Percentiles rank a stretch among this genome's conserved stretches.
Evolutionary conservation across 192 early-diverging fungal genomes (phyloP).

Genomic region (Lunasporangiospora selenospora): DNA sequence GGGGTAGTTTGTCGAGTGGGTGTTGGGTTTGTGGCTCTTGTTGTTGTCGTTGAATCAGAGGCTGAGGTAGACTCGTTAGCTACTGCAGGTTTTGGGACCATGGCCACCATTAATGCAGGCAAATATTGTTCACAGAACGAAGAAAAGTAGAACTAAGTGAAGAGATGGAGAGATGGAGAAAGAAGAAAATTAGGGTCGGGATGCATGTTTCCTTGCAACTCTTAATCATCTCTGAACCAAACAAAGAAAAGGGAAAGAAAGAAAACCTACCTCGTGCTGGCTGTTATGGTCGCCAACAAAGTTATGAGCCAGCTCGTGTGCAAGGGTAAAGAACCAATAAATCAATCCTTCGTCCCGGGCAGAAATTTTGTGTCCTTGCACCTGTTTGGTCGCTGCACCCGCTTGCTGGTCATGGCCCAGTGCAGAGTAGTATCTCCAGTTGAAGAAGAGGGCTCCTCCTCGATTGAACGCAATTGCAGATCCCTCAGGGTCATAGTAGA

Average conservation of each 20-base stretch:
- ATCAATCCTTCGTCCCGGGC: slow-evolving; percentile 52
- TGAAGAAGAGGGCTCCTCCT: slow-evolving; percentile 81
- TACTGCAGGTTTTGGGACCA: slow-evolving; percentile 12
- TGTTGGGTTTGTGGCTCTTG: background rate
- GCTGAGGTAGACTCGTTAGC: background rate
- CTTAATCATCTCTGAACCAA: no score
- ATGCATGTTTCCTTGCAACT: no score
- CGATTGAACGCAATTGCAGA: slow-evolving; percentile 84
- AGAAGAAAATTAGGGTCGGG: no score
- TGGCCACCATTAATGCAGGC: slow-evolving; percentile 49
- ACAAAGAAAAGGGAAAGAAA: background rate
- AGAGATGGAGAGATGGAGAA: background rate
- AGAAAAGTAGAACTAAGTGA: slow-evolving; percentile 70
- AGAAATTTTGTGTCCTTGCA: slow-evolving; percentile 27
- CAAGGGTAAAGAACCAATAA: slow-evolving; percentile 87
- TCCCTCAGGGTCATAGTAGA: slow-evolving; percentile 79
- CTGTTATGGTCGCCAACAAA: slow-evolving; percentile 72
- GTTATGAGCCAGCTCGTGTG: slow-evolving; percentile 87
- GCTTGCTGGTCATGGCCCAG: slow-evolving; percentile 60
- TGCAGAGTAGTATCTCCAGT: slow-evolving; percentile 76
- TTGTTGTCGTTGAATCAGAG: background rate
- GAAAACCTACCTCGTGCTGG: slow-evolving; percentile 66
- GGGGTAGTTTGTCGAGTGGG: no score
- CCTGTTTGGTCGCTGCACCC: slow-evolving; percentile 5
- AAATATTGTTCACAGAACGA: slow-evolving; percentile 79